Base-by-base conservation (phyloP, 2,329 filamentous ascomycete species). In the Aschersonia sp. region DNA sequence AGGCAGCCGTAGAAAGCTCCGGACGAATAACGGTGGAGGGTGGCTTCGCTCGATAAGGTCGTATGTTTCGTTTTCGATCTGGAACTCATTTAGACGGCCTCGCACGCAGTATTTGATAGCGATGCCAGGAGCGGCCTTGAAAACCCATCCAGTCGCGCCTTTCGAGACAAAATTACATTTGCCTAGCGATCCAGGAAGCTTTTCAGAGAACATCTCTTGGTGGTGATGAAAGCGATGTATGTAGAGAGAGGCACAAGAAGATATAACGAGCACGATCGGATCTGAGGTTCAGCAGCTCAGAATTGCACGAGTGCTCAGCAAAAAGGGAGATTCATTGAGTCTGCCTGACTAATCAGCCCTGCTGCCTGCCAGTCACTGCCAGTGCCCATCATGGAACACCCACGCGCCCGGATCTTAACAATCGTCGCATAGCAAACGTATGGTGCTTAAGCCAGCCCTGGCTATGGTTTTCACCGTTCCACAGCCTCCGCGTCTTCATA, bases 1-100 rank as follows among this genome's bases (percentile, higher is more conserved):
- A 42, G 44, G 44, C 35, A 46, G 35, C 29, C 44, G 44, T n/a
- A 46, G 44, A 46, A 46, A 46, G 30, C 44, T 46, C 44, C n/a
- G 44, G 31, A 46, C 30, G 29, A 46, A 46, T 5, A 11, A 42
- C 14, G 44, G 44, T 4, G 44, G 44, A 1, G 44, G 9, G 22
- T 31, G 35, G 33, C 14, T 42, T 35, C 44, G 44, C 44, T 46
- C 44, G 35, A 46, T 46, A 5, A 46, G 44, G 22, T 41, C 35
- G 44, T 46, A 46, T 2, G 35, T 46, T 46, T 46, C 44, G 29
- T 46, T 46, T 31, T 46, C 44, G 37, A 41, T 2, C 35, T 42
- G 44, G 29, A 46, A 46, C 30, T 46, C 44, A 10, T 46, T 33
- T 40, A 41, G 35, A 42, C 44, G 44, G 44, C 37, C 44, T 41